Evolutionary conservation across 1,139 yeast species (phyloP), one percentile per base, ranked within the genome.

Genomic region (Lodderomyces beijingensis): DNA sequence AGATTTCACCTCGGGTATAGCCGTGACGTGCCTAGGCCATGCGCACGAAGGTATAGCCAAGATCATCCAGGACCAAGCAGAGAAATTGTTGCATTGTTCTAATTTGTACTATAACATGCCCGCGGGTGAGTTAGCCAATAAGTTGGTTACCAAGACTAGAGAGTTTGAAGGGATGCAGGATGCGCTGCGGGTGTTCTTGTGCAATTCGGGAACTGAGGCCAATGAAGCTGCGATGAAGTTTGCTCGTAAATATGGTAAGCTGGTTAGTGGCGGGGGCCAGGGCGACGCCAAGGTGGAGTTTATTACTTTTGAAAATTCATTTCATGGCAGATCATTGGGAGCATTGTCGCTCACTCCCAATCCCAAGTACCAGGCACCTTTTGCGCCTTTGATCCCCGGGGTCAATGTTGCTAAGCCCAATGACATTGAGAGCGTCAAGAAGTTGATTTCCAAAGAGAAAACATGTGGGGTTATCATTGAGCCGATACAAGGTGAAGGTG

Each of bases 401-500:
- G 83, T 88, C 34, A 64, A 72, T 36, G 69, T 72, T 29, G 91
- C 89, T 13, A 65, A 65, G 33, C 67, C 81, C 34, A 75, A 74
- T 40, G 77, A 80, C 47, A 63, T 80, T 25, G 70, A 63, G 31
- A 71, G 81, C 20, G 79, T 86, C 9, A 70, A 77, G 41, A 48
- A 56, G 2, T 50, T 79, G 12, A 79, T 88, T 35, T 71, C 71
- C 40, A 58, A 57, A 39, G 83, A 81, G 7, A 77, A 81, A 47
- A 81, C 96, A 1, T 87, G 95, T 50, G 98, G 89, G 34, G 93
- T 91, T 25, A 89, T 91, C 36, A 79, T 91, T 25, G 98, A 91
- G 62, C 98, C 98, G 14, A 80, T 91, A 39, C 98, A 91, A 64
- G 98, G 97, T 45, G 98, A 91, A 64, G 98, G 98, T 36, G 98